Conservation (phyloP, 1,284 basidiomycete genomes). For the Apiotrichum mycotoxinovorans region DNA sequence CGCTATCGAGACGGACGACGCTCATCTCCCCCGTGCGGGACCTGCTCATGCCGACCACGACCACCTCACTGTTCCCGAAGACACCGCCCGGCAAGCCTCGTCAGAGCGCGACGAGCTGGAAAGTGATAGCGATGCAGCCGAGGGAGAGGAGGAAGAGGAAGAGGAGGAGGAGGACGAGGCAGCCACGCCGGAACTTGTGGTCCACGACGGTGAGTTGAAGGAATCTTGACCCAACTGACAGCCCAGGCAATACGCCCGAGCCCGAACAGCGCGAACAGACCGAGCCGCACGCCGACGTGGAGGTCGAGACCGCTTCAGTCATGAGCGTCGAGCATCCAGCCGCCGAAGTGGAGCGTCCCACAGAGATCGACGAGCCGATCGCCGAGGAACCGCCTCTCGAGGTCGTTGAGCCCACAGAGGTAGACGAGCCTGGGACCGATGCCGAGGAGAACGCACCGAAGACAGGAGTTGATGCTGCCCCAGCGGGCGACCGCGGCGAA, state of each 20-base stretch:
- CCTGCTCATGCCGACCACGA: neutral
- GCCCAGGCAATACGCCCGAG: neutral
- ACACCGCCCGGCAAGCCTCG: neutral
- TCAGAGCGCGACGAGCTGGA: constrained; percentile 4
- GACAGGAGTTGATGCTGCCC: too few species aligned
- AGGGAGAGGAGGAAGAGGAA: neutral
- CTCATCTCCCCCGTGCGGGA: neutral
- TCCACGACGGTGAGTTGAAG: neutral
- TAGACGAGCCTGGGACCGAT: neutral
- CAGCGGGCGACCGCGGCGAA: too few species aligned
- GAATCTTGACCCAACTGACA: neutral
- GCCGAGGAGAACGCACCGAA: too few species aligned
- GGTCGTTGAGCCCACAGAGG: neutral
- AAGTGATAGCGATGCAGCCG: neutral
- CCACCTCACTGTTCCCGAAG: neutral
- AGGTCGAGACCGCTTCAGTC: neutral
- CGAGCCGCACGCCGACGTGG: neutral
- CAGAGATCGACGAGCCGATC: neutral
- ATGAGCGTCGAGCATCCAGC: neutral
- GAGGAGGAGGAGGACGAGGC: neutral
- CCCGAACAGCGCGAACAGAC: neutral
- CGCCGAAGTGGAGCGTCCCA: neutral
- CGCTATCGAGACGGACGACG: neutral
- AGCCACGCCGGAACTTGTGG: neutral
- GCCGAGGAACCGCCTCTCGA: neutral